Conservation (phyloP, 2,329 filamentous ascomycete genomes). For the Chaetomiaceae sp. region DNA sequence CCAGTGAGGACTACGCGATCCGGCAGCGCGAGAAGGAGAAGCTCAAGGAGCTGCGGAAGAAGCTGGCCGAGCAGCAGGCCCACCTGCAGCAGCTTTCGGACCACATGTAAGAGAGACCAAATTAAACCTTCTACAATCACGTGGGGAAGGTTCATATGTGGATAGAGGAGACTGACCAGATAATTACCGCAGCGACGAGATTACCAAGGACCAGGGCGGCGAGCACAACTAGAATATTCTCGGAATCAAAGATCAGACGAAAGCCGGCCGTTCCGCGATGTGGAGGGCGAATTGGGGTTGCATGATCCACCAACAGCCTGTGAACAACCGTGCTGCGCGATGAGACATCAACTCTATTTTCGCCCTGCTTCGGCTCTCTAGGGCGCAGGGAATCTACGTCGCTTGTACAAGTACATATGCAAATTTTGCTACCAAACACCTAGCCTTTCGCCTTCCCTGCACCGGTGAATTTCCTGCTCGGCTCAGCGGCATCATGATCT, state of each 20-base stretch:
- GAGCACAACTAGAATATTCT: constrained; percentile 51
- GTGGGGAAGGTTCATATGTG: too few relatives aligned
- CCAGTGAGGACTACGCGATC: constrained; percentile 80
- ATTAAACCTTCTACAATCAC: too few relatives aligned
- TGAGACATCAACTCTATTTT: background rate
- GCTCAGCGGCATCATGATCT: background rate
- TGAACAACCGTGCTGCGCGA: too few relatives aligned
- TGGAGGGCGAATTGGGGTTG: background rate
- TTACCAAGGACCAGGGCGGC: constrained; percentile 68
- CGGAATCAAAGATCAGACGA: too few relatives aligned
- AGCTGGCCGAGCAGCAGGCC: constrained; percentile 70
- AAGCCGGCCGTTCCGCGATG: background rate
- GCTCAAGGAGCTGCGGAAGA: constrained; percentile 70
- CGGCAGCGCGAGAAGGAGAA: constrained; percentile 85
- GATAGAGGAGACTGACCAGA: background rate
- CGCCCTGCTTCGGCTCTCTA: background rate
- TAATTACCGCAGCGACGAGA: constrained; percentile 66
- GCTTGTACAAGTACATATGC: constrained; percentile 22
- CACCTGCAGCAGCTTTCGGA: constrained; percentile 81
- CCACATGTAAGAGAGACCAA: constrained; percentile 81
- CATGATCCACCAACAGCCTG: background rate
- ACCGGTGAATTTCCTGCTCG: background rate
- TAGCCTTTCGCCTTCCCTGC: background rate
- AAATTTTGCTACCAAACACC: background rate
- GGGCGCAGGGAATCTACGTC: background rate